Evolutionary conservation across 2,329 filamentous ascomycete genomes (phyloP), one percentile per base, ranked within the genome.

Genomic region (Pleurostoma richardsiae): DNA sequence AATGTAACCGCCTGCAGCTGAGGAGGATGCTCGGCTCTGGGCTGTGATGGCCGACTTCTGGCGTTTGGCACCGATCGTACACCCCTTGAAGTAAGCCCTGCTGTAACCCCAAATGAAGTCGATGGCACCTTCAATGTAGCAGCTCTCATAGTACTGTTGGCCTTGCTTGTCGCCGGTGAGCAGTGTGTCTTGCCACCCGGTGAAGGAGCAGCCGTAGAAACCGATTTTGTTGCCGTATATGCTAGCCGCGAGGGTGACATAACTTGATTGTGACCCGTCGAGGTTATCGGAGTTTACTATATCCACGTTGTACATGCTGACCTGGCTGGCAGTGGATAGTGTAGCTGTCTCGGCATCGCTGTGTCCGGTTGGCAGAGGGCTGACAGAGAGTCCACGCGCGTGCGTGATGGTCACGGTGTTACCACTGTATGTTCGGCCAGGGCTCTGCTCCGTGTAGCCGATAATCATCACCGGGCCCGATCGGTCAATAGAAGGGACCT

Each of bases 271-370:
- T 29, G 39, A 40, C 2, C 47, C 47, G 11, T 45, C 47, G 26
- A 43, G 28, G 11, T 46, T 46, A 6, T 39, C 42, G 4, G 46
- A 41, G 49, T 72, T 72, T 19, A 59, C 58, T 6, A 72, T 59
- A 39, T 70, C 78, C 57, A 83, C 67, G 52, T 82, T 83, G 65
- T 83, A 83, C 11, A 53, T 76, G 77, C 52, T 81, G 69, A 54
- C 77, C 70, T 41, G 40, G 10, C 60, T 59, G 3, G 74, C 69
- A 52, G 62, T 61, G 29, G 68, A 58, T 8, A 71, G 56, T 0
- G 65, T 68, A 5, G 61, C 68, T 1, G 64, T 79, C 43, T 57
- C 54, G 46, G 82, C 79, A 49, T 83, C 75, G 54, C 59, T 74
- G 30, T 67, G 51, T 8, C 44, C 44, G 27, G 44, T 45, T 10